Base-by-base conservation (phyloP, 371 early-diverging fungal genomes). In the Fennellomyces sp. region DNA sequence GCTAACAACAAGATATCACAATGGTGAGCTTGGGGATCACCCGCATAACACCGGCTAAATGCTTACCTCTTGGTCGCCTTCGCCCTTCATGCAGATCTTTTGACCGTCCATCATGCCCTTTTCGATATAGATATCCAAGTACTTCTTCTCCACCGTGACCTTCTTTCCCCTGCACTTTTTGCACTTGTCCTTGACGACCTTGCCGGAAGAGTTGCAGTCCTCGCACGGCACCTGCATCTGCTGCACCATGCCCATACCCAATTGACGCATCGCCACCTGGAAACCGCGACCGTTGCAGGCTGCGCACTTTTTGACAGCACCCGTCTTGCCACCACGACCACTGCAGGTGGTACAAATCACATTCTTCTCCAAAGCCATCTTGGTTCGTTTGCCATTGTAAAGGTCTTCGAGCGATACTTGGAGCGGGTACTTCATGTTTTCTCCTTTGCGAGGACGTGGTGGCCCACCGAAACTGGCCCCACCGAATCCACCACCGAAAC, bases 181-280 rank as follows among this genome's bases (percentile, higher is more conserved):
- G 83, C 97, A 96, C 51, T 86, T 74, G 72, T 95, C 93, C 78
- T 93, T 93, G 33, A 87, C 88, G 28, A 84, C 76, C 56, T 90
- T 82, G 15, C 95, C 93, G 59, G 87, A 82, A 50, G 91, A 91
- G 57, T 86, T 66, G 49, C 86, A 83, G 49, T 83, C 81, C 10
- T 72, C 79, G 69, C 94, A 94, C 23, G 89, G 83, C 6, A 73
- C 66, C 45, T 62, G 67, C 89, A 97, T 94, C 80, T 97, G 98
- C 82, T 98, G 98, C 88, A 98, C 91, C 88, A 91, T 88, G 41
- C 86, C 87, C 56, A 97, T 96, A 30, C 97, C 99, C 61, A 99
- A 84, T 77, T 97, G 97, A 41, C 97, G 84, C 69, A 95, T 85
- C 31, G 89, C 88, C 26, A 96, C 73, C 67, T 87, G 88, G 62